Evolutionary conservation across 345 rosid species (phyloP).

Genomic region (Gossypium bickii): DNA sequence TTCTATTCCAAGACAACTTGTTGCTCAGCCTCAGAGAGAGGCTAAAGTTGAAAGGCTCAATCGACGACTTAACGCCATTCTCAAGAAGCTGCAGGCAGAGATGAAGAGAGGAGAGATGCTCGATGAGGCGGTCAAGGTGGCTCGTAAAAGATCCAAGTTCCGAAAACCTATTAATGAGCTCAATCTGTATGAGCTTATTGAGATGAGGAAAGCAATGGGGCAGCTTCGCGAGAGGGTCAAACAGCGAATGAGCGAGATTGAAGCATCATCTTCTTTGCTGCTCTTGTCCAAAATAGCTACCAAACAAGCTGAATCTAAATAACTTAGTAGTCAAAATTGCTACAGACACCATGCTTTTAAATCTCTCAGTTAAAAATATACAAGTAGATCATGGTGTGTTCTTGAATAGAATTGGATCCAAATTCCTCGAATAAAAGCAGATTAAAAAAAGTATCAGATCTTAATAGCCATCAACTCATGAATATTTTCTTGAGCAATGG

Average conservation of each 20-base stretch:
- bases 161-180: conserved; percentile 10
- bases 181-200: neutral
- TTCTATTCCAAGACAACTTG: neutral
- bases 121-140: neutral
- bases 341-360: neutral
- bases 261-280: conserved; percentile 23
- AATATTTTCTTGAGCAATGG: conserved; percentile 10
- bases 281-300: neutral
- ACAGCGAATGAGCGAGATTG: conserved; percentile 14
- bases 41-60: conserved; percentile 12
- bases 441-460: neutral
- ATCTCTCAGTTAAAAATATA: neutral
- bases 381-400: conserved; percentile 14
- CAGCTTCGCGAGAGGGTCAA: conserved; percentile 11
- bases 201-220: conserved; percentile 19
- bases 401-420: neutral
- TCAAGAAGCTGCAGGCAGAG: conserved; percentile 17
- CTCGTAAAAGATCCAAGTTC: neutral
- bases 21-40: neutral
- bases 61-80: neutral
- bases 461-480: neutral
- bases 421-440: neutral
- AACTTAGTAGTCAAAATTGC: neutral
- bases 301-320: neutral
- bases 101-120: conserved; percentile 16